Evolutionary conservation across 345 rosid genomes (phyloP).

Genomic region (Acer campestre): DNA sequence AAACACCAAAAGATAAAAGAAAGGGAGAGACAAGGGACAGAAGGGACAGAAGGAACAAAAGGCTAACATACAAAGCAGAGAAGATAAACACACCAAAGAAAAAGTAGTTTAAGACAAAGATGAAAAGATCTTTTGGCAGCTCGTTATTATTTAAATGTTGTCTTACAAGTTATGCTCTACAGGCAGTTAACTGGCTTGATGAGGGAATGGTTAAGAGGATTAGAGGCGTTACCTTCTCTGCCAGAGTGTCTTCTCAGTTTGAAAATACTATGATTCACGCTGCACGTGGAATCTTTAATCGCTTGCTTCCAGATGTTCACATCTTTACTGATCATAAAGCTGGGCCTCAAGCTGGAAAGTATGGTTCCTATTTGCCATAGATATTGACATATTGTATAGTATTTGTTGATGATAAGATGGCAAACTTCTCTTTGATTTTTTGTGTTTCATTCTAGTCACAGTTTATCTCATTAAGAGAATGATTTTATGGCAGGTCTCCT

Average conservation of each 20-base stretch:
- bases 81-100: not conserved
- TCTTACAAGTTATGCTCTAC: slow-evolving; percentile 28
- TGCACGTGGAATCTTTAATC: slow-evolving; percentile 91
- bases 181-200: slow-evolving; percentile 80
- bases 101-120: not conserved
- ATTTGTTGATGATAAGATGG: not conserved
- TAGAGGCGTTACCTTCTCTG: slow-evolving; percentile 80
- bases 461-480: slow-evolving; percentile 17
- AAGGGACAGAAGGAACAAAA: not conserved
- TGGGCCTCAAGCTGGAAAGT: slow-evolving; percentile 91
- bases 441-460: not conserved
- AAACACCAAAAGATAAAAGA: not conserved
- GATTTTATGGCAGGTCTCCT: slow-evolving; percentile 64
- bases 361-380: slow-evolving; percentile 27
- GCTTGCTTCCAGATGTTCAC: slow-evolving; percentile 87
- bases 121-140: not conserved
- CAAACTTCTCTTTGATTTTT: not conserved
- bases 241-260: slow-evolving; percentile 69
- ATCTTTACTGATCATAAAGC: slow-evolving; percentile 67
- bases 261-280: slow-evolving; percentile 78
- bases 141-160: not conserved
- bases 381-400: not conserved
- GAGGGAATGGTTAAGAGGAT: slow-evolving; percentile 95
- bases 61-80: not conserved
- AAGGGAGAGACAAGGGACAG: not conserved